Base-by-base conservation (phyloP, 2,329 filamentous ascomycete genomes). In the Elsinoe necatrix region DNA sequence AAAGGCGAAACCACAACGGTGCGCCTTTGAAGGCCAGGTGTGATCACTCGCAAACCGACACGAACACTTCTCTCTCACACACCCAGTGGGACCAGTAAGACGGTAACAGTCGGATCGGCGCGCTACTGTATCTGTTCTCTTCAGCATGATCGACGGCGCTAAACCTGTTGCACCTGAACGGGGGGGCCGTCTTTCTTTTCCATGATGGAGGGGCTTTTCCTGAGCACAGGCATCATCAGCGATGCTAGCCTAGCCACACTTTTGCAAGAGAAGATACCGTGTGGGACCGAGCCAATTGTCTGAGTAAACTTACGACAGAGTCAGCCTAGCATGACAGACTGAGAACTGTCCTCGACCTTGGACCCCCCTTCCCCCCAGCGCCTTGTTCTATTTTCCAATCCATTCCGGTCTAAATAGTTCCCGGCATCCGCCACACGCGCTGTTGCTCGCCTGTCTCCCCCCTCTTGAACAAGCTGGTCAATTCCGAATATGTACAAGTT, bases 91-190 rank as follows among this genome's bases (percentile, higher is more conserved):
- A 45, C 48, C 48, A 52, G 48, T 52, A 52, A 52, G 48, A 52
- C 48, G 48, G 48, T 52, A 52, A 52, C 48, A 52, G 39, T 52
- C 48, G 48, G 48, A 52, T 52, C 48, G 48, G 48, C 48, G 48
- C 48, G 48, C 48, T 39, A 52, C 48, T 52, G 25, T 52, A 34
- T 39, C 29, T 52, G 29, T 34, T 52, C 31, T 3, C 48, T 39
- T n/a, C n/a, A 52, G 25, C 48, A 34, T 25, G 48, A 52, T 52
- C 48, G 48, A 52, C 48, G 48, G 48, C 48, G 48, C 48, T 52
- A 52, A 52, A 52, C 25, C 48, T 52, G 48, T 52, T 31, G 48
- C 48, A 52, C 48, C 48, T 52, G 48, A 52, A 52, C 31, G 48
- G 48, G 48, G 27, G n/a, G 29, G 29, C 41, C 9, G 5, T 25